Evolutionary conservation across 208 protist species (phyloP).

Genomic region (Leishmania martiniquensis): DNA sequence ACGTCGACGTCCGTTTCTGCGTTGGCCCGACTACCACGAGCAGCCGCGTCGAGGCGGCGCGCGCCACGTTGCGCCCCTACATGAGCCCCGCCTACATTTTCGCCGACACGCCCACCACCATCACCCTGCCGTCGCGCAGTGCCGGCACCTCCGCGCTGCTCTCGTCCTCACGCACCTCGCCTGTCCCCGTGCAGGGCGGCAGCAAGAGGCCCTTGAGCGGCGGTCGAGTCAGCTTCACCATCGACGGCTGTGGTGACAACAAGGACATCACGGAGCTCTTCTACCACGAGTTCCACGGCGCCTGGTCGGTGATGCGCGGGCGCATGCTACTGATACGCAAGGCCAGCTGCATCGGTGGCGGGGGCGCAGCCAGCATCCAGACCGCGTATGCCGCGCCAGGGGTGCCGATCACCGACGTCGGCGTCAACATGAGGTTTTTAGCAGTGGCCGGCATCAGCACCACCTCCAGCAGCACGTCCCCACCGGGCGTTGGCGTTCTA

Average conservation of each 20-base stretch:
- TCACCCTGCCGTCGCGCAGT: conserved; percentile 6
- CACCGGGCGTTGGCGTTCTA: conserved; percentile 4
- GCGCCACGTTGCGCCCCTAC: conserved; percentile 36
- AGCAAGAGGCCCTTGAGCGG: neutral
- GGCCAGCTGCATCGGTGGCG: neutral
- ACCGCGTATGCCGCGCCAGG: conserved; percentile 35
- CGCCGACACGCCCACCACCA: conserved; percentile 29
- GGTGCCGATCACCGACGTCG: conserved; percentile 36
- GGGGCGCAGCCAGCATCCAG: conserved; percentile 29
- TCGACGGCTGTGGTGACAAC: conserved; percentile 10
- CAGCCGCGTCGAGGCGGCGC: conserved; percentile 27
- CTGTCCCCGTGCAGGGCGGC: neutral
- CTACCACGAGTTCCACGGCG: conserved; percentile 24
- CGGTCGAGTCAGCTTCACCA: neutral
- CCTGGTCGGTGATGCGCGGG: conserved; percentile 22
- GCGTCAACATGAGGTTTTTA: conserved; percentile 33
- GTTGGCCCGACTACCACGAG: conserved; percentile 10
- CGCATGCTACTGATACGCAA: conserved; percentile 29
- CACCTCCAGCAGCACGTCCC: conserved; percentile 14
- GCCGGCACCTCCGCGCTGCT: conserved; percentile 8
- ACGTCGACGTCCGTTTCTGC: conserved; percentile 17
- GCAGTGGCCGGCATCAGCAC: neutral
- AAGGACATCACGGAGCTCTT: conserved; percentile 8
- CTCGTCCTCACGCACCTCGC: neutral
- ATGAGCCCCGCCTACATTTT: conserved; percentile 51